Base-by-base conservation (phyloP, 2,329 filamentous ascomycete species). In the Cytospora paraplurivora region DNA sequence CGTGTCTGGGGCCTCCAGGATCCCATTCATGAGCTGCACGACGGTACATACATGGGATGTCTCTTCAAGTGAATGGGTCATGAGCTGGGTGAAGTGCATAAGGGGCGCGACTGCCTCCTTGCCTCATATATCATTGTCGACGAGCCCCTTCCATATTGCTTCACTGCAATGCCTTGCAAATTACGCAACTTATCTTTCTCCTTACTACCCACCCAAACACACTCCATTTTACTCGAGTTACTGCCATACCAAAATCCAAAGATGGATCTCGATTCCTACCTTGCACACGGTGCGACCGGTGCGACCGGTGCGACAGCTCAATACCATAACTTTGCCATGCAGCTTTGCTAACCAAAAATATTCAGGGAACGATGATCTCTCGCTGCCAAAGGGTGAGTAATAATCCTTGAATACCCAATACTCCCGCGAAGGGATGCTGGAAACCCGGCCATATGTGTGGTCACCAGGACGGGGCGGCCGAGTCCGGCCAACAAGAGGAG, bases 281-380 rank as follows among this genome's bases (percentile, higher is more conserved):
- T 35, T 11, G 13, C n/a, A 32, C 15, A 17, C 19, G 12, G 27
- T 60, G 35, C 50, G n/a, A 32, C 5, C 19, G 12, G 27, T 60
- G 35, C 50, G n/a, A 32, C 5, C 19, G 10, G 10, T n/a, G 37
- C 12, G 10, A 32, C 27, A 27, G 27, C 27, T 27, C 27, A 27
- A 27, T 27, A 27, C n/a, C 37, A 35, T 19, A 27, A 4, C 4
- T 15, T 19, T 47, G 44, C 27, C 41, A 35, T 59, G 56, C 34
- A 60, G 19, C 59, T 65, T 64, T 44, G 54, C 78, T 80, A 70
- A 81, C 76, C 5, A 64, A 4, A 53, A 47, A 7, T 33, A 53
- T 54, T n/a, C 65, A 88, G 85, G 77, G 59, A 87, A 84, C 67
- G 86, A 88, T 70, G 86, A 88, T 69, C 74, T 88, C 68, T 88